Evolutionary conservation across 2,329 filamentous ascomycete genomes (phyloP).

Genomic region (Cytospora piceicola): DNA sequence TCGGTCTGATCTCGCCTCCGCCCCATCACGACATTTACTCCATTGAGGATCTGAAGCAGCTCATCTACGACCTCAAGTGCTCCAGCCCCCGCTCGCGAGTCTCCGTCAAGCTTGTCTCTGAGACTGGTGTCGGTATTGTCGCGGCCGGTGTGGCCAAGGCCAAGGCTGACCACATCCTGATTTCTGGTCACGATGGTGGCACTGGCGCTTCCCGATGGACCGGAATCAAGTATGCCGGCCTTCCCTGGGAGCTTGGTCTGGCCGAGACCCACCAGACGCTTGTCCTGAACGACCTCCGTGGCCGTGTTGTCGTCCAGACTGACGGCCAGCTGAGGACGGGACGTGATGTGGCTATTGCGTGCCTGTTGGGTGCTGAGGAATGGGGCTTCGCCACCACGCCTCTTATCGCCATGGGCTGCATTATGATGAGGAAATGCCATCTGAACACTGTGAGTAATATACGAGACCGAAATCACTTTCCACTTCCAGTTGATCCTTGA

Average conservation of each 20-base stretch:
- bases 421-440: constrained; percentile 72
- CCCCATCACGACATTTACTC: constrained; percentile 99
- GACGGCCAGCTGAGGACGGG: constrained; percentile 93
- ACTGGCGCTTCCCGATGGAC: constrained; percentile 97
- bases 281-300: constrained; percentile 92
- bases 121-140: constrained; percentile 96
- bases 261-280: constrained; percentile 97
- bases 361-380: constrained; percentile 94
- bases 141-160: constrained; percentile 97
- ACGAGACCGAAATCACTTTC: too few relatives aligned
- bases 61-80: constrained; percentile 98
- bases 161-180: constrained; percentile 94
- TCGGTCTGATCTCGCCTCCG: constrained; percentile 92
- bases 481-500: too few relatives aligned
- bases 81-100: constrained; percentile 89
- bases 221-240: constrained; percentile 96
- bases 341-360: constrained; percentile 91
- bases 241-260: constrained; percentile 95
- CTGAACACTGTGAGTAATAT: too few relatives aligned
- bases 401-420: constrained; percentile 94
- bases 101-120: constrained; percentile 96
- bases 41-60: constrained; percentile 95
- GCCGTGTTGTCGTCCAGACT: constrained; percentile 93
- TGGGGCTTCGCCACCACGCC: constrained; percentile 96
- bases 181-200: constrained; percentile 95